Conservation (phyloP, 192 early-diverging fungal genomes). For the Allomyces javanicus region DNA sequence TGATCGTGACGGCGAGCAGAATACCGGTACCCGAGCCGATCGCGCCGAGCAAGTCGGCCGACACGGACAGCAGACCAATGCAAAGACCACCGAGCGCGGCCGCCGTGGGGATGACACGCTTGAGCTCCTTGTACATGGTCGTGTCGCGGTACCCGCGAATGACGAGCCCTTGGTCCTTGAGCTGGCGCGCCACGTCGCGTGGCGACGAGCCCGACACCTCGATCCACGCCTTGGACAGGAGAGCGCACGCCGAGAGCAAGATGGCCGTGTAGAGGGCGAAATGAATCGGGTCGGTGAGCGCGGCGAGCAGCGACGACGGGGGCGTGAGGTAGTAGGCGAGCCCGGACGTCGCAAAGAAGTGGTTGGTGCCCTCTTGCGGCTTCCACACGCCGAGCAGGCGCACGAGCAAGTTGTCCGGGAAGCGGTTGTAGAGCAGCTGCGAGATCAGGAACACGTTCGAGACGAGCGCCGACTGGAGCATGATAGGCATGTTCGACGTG, state of each 20-base stretch:
- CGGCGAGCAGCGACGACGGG: slow-evolving; percentile 63
- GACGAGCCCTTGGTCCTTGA: slow-evolving; percentile 92
- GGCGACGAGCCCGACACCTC: slow-evolving; percentile 96
- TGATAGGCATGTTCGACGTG: slow-evolving; percentile 95
- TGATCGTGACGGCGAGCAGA: slow-evolving; percentile 91
- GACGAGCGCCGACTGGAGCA: slow-evolving; percentile 80
- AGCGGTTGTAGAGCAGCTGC: slow-evolving; percentile 93
- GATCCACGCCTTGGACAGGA: slow-evolving; percentile 97
- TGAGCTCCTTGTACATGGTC: slow-evolving; percentile 99
- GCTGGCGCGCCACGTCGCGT: slow-evolving; percentile 89
- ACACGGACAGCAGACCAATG: slow-evolving; percentile 84
- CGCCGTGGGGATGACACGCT: slow-evolving; percentile 93
- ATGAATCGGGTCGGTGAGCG: slow-evolving; percentile 82
- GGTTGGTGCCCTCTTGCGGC: slow-evolving; percentile 84
- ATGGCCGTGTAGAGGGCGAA: slow-evolving; percentile 83
- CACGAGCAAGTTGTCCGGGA: slow-evolving; percentile 88
- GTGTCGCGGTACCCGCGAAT: slow-evolving; percentile 84
- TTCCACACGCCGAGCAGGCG: slow-evolving; percentile 91
- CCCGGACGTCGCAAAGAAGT: slow-evolving; percentile 79
- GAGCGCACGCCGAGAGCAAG: slow-evolving; percentile 86
- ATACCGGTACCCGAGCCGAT: slow-evolving; percentile 99
- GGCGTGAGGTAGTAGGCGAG: slow-evolving; percentile 98
- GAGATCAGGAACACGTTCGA: slow-evolving; percentile 97
- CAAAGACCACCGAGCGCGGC: slow-evolving; percentile 93
- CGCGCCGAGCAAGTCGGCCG: slow-evolving; percentile 92